phyloP scores from a whole-genome alignment of 2,329 filamentous ascomycete genomes.

The Monilinia fructicola region DNA sequence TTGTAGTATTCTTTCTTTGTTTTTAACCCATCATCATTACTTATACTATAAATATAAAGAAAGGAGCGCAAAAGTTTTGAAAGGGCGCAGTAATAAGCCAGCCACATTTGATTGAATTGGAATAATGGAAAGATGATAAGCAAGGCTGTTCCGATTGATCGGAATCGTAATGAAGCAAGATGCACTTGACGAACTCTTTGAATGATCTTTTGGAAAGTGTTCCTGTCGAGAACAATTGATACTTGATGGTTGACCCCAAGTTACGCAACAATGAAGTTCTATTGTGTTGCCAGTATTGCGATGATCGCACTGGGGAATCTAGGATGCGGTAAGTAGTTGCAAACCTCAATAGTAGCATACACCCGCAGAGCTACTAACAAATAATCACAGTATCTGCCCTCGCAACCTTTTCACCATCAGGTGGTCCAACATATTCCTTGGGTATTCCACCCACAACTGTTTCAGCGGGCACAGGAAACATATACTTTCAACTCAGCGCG shows the following conservation, averaged over 20 bases:
- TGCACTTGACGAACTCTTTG: background rate
- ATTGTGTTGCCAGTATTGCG: background rate
- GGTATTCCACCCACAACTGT: conserved; percentile 27
- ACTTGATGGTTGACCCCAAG: background rate
- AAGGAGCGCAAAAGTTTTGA: too few species aligned
- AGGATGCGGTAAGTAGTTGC: background rate
- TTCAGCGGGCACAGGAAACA: conserved; percentile 45
- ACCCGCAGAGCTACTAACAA: background rate
- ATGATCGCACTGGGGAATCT: background rate
- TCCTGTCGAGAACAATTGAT: background rate
- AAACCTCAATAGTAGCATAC: background rate
- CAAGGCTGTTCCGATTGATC: background rate
- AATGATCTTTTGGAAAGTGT: background rate
- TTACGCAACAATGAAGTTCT: conserved; percentile 2
- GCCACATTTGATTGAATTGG: too few species aligned
- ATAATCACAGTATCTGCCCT: background rate
- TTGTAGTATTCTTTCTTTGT: too few species aligned
- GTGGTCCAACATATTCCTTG: conserved; percentile 32
- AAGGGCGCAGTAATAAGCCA: too few species aligned
- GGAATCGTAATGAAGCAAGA: background rate
- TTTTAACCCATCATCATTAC: too few species aligned
- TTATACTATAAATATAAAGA: too few species aligned
- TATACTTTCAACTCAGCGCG: conserved; percentile 58
- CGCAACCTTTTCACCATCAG: background rate
- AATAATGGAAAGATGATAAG: too few species aligned